Percentiles rank a stretch among this genome's conserved stretches.
These are phyloP conservation scores for Phytophthora cryptogea DNA, from an alignment of 352 stramenopile species.

Conservation along the genomic window DNA sequence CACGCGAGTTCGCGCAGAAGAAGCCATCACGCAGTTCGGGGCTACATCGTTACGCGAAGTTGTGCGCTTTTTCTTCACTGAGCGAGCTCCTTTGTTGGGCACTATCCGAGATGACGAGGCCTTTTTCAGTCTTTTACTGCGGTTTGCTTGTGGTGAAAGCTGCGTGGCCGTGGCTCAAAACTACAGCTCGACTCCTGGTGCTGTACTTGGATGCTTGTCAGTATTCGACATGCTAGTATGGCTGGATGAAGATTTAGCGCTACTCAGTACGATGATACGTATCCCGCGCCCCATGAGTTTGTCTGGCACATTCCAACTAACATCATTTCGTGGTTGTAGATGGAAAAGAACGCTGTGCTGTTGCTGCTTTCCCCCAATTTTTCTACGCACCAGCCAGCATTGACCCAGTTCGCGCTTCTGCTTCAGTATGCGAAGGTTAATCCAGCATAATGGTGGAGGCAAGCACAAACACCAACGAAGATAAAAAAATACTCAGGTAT, in stretches of 20 bases:
- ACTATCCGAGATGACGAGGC: constrained; percentile 46
- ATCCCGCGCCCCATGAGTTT: not conserved
- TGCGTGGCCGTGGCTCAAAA: constrained; percentile 47
- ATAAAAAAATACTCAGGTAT: constrained; percentile 28
- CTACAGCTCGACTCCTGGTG: constrained; percentile 14
- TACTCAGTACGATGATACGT: constrained; percentile 47
- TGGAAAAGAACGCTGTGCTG: constrained; percentile 36
- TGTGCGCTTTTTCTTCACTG: constrained; percentile 32
- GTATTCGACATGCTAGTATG: constrained; percentile 55
- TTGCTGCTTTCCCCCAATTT: constrained; percentile 53
- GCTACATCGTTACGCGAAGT: constrained; percentile 37
- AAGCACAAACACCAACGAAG: not conserved
- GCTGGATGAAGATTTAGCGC: constrained; percentile 57
- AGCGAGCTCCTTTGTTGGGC: constrained; percentile 35
- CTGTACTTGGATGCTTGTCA: constrained; percentile 48
- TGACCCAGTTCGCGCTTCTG: constrained; percentile 8
- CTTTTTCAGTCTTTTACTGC: constrained; percentile 62
- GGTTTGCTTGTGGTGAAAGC: constrained; percentile 49
- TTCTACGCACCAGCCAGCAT: constrained; percentile 48
- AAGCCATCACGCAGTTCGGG: constrained; percentile 42
- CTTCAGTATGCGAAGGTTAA: constrained; percentile 40
- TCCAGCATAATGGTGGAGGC: constrained; percentile 35
- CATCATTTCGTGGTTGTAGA: constrained; percentile 18
- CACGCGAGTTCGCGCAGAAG: constrained; percentile 44
- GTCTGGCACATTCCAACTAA: constrained; percentile 3